A percentile compares a stretch with the other conserved stretches of the same genome.
phyloP scores from a whole-genome alignment of 768 basidiomycete genomes.

The Nevesoporus exiguus region DNA sequence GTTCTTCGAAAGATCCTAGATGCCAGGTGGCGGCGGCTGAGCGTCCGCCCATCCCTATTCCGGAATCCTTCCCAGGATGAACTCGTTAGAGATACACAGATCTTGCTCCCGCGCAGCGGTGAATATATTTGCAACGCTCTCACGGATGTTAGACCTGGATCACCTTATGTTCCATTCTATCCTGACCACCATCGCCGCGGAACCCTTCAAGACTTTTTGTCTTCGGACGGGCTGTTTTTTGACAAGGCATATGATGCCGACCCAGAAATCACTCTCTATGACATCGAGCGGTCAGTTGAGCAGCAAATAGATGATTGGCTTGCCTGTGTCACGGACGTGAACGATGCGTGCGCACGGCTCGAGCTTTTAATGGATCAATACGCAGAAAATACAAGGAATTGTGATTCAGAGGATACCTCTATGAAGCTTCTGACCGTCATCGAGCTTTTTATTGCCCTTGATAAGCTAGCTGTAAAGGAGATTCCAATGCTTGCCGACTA shows the following conservation, averaged over 20 bases:
- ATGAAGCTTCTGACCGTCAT: constrained; percentile 36
- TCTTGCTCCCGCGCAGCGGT: constrained; percentile 25
- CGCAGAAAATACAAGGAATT: constrained; percentile 19
- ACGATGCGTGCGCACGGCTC: constrained; percentile 12
- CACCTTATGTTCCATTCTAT: neutral
- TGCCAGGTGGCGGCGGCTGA: constrained; percentile 32
- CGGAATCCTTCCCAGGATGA: neutral
- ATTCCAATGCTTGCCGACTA: neutral
- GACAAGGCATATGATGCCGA: constrained; percentile 1
- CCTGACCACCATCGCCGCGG: constrained; percentile 2
- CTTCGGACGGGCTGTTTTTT: constrained; percentile 7
- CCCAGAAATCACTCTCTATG: constrained; percentile 26
- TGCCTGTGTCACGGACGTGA: neutral
- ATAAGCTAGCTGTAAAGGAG: neutral
- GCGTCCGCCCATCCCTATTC: constrained; percentile 7
- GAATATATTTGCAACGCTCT: constrained; percentile 10
- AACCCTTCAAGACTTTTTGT: constrained; percentile 15
- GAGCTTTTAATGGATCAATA: constrained; percentile 25
- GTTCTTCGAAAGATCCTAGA: constrained; percentile 21
- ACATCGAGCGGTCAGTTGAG: constrained; percentile 36
- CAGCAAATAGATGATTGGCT: neutral
- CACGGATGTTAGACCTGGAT: neutral
- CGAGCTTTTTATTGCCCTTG: constrained; percentile 6
- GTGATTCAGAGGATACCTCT: constrained; percentile 34
- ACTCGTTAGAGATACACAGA: constrained; percentile 25